Conservation (phyloP, 2,329 filamentous ascomycete genomes). For the Eutypa lata region DNA sequence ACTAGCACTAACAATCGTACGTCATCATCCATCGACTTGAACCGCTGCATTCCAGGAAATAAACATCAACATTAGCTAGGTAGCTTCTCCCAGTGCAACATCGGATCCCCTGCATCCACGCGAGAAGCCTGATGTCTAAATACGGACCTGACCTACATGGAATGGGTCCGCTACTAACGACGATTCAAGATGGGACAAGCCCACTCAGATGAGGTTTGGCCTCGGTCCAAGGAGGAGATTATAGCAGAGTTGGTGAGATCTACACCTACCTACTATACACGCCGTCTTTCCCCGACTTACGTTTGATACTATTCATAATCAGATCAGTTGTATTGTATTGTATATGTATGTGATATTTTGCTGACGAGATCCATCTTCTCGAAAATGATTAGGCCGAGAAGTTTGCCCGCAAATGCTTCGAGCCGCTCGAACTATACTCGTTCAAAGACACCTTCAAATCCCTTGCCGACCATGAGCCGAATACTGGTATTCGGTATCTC, state of each 20-base stretch:
- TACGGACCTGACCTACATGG: background rate
- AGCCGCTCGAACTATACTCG: constrained; percentile 68
- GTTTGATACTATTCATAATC: too few relatives aligned
- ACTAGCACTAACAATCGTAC: too few relatives aligned
- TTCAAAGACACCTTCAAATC: constrained; percentile 70
- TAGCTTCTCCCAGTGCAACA: too few relatives aligned
- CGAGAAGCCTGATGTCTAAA: too few relatives aligned
- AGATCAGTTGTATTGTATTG: too few relatives aligned
- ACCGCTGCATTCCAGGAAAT: too few relatives aligned
- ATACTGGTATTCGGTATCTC: constrained; percentile 55
- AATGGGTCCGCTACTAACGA: constrained; percentile 4
- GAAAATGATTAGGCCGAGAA: constrained; percentile 45
- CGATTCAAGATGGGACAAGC: constrained; percentile 47
- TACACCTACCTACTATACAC: too few relatives aligned
- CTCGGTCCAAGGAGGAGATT: constrained; percentile 49
- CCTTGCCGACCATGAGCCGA: constrained; percentile 62
- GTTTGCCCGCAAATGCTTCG: constrained; percentile 70
- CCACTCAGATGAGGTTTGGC: constrained; percentile 42
- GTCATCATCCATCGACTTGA: too few relatives aligned
- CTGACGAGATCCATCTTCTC: background rate
- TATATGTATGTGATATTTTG: too few relatives aligned
- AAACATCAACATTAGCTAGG: too few relatives aligned
- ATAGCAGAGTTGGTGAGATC: constrained; percentile 47
- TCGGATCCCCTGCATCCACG: too few relatives aligned
- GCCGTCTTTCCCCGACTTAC: too few relatives aligned